Base-by-base conservation (phyloP, 805 yeast species). In the Candida nanaspora region DNA sequence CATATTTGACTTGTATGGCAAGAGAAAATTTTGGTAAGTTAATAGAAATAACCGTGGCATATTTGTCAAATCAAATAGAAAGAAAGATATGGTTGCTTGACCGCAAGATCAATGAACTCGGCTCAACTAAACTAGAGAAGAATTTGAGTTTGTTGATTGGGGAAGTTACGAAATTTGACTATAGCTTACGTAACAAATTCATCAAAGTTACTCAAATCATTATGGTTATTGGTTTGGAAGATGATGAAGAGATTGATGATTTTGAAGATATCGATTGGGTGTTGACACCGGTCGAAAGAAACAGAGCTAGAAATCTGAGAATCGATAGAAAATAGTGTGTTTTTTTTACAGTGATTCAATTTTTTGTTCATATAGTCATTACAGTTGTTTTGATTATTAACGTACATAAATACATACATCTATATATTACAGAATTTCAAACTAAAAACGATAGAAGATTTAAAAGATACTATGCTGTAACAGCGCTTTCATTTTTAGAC, bases 121-220 rank as follows among this genome's bases (percentile, higher is more conserved):
- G 97, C 1, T 80, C 94, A 0, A 71, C 87, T 16, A 83, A 80
- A 47, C 65, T 93, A 38, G 98, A 93, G 48, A 77, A 85, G 44
- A 96, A 89, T 55, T 63, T 88, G 19, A 77, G 88, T 36, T 69
- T 76, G 22, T 70, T 91, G 27, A 84, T 93, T 38, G 74, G 80
- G 35, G 82, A 82, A 43, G 73, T 86, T 6, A 81, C 95, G 37
- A 81, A 78, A 38, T 76, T 78, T 42, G 70, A 81, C 53, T 91
- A 88, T 59, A 73, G 74, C 28, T 63, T 88, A 49, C 69, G 96
- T 44, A 93, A 86, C 45, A 75, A 76, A 50, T 91, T 91, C 55
- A 70, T 83, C 7, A 69, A 87, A 43, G 78, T 87, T 6, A 87
- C 96, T 0, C 98, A 91, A 57, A 71, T 93, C 33, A 83, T 87